Evolutionary conservation across 83 land plant genomes (phyloP).

Genomic region (Larix sibirica): DNA sequence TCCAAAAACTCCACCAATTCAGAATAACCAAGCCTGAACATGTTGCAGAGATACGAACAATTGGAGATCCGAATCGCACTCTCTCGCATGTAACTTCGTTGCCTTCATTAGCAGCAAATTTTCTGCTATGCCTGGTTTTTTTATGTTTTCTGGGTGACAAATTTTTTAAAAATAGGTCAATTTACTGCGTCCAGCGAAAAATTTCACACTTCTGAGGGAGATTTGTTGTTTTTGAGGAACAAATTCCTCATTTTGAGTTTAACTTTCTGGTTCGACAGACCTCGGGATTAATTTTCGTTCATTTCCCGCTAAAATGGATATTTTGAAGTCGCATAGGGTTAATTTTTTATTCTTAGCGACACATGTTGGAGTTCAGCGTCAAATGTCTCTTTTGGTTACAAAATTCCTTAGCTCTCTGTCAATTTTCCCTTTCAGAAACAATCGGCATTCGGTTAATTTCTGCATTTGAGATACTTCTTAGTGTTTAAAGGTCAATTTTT

Average conservation of each 20-base stretch:
- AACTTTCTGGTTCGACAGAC: neutral
- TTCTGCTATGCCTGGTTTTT: neutral
- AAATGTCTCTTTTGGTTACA: neutral
- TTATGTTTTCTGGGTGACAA: no score
- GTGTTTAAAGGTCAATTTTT: neutral
- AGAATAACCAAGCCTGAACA: neutral
- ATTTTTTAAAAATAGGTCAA: no score
- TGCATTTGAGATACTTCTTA: neutral
- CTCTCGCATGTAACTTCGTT: neutral
- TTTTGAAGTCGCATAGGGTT: no score
- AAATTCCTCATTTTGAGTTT: neutral
- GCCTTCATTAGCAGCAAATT: neutral
- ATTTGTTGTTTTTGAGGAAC: neutral
- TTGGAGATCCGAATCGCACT: neutral
- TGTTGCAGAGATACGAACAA: constrained; percentile 6
- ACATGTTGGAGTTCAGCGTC: neutral
- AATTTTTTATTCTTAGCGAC: no score
- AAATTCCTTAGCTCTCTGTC: neutral
- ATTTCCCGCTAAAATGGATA: neutral
- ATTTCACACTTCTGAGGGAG: neutral
- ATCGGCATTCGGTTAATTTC: neutral
- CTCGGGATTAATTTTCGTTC: no score
- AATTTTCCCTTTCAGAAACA: neutral
- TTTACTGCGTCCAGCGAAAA: no score
- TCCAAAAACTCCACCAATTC: no score